phyloP scores from a whole-genome alignment of 306 rosid genomes.

The Acacia acuminata region DNA sequence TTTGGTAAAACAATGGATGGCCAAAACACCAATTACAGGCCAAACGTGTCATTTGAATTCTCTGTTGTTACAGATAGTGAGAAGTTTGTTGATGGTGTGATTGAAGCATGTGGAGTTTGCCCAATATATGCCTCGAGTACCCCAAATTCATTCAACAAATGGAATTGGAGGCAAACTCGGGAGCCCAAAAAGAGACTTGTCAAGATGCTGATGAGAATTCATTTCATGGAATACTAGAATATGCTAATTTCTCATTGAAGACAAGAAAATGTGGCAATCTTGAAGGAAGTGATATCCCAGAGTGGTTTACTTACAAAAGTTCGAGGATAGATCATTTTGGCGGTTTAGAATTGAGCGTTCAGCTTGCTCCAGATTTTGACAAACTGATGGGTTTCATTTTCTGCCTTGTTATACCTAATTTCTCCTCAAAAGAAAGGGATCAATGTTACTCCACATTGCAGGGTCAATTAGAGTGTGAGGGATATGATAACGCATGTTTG shows the following conservation, averaged over 20 bases:
- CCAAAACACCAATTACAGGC: too few species aligned
- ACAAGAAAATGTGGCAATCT: background rate
- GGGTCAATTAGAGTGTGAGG: accelerated
- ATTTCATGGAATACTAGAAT: background rate
- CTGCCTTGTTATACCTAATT: background rate
- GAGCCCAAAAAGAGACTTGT: background rate
- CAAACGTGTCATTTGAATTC: too few species aligned
- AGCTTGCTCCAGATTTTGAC: background rate
- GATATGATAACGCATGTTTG: background rate
- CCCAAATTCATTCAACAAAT: too few species aligned
- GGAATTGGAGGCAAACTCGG: too few species aligned
- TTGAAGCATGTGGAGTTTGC: too few species aligned
- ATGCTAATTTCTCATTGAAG: background rate
- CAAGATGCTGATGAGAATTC: background rate
- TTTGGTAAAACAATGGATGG: too few species aligned
- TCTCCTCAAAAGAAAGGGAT: background rate
- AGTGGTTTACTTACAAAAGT: background rate
- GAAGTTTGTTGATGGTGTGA: too few species aligned
- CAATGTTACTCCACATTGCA: background rate
- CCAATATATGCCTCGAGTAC: too few species aligned
- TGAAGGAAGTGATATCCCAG: background rate
- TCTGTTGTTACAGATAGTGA: too few species aligned
- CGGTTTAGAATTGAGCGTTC: background rate
- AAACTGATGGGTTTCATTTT: background rate
- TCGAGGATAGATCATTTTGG: accelerated